Percentiles rank a stretch among this genome's conserved stretches.
Evolutionary conservation across 1,139 yeast species (phyloP).

Genomic region (Tardiomyces depauwii): DNA sequence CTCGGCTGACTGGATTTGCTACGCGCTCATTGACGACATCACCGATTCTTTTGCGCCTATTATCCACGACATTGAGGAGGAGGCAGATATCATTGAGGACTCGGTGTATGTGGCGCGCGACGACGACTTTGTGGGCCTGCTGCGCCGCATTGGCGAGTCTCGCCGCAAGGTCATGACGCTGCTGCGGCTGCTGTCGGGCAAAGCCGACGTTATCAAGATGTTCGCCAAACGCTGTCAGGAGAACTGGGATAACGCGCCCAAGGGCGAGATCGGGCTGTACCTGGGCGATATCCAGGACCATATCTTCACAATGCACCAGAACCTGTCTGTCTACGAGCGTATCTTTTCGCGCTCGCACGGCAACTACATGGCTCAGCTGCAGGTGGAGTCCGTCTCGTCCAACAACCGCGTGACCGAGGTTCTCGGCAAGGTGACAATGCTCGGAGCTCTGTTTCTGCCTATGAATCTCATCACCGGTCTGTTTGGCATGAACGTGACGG

Average conservation of each 20-base stretch:
- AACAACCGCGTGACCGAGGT: conserved; percentile 78
- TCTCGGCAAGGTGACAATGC: conserved; percentile 76
- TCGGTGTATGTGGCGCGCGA: conserved; percentile 57
- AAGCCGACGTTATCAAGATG: conserved; percentile 96
- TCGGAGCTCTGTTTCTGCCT: conserved; percentile 88
- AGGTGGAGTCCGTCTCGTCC: conserved; percentile 80
- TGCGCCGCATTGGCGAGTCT: conserved; percentile 76
- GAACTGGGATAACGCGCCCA: conserved; percentile 31
- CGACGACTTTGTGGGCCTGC: conserved; percentile 50
- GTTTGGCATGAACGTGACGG: conserved; percentile 90
- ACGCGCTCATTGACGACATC: conserved; percentile 87
- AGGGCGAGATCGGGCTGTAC: conserved; percentile 44
- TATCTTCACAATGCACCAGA: conserved; percentile 91
- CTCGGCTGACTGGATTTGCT: conserved; percentile 87
- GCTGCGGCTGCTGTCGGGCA: conserved; percentile 81
- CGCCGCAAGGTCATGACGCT: conserved; percentile 86
- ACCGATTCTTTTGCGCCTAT: conserved; percentile 92
- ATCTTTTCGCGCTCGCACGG: conserved; percentile 87
- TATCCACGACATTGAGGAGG: conserved; percentile 75
- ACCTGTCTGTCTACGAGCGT: conserved; percentile 80
- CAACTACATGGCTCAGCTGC: conserved; percentile 86
- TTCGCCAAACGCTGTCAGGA: conserved; percentile 95
- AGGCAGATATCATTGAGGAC: conserved; percentile 88
- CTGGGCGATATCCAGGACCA: conserved; percentile 97
- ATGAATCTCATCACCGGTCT: conserved; percentile 83